Percentiles rank a stretch among this genome's conserved stretches.
These are phyloP conservation scores for Vigna reflexopilosa DNA, from an alignment of 306 rosid species.

Conservation along the genomic window DNA sequence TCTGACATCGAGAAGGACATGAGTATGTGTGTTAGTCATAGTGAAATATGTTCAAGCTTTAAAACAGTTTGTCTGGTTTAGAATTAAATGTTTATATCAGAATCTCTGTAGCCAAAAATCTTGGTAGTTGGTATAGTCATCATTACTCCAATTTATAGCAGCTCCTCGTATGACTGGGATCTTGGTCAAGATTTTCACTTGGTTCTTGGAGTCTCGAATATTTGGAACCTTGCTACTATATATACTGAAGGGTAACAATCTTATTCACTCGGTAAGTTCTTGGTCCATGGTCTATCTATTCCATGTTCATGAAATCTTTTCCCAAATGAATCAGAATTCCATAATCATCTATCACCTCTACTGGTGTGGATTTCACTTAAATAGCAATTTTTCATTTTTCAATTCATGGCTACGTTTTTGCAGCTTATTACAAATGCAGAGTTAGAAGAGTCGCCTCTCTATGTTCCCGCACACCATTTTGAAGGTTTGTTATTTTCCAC, in stretches of 20 bases:
- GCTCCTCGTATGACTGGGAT: slow-evolving; percentile 94
- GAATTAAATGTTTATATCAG: slow-evolving; percentile 2
- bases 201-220: slow-evolving; percentile 72
- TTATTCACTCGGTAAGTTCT: slow-evolving; percentile 68
- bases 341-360: neutral
- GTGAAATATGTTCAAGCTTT: neutral
- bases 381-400: neutral
- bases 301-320: slow-evolving; percentile 10
- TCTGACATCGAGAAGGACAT: neutral
- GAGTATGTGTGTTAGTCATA: neutral
- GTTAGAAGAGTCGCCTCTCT: slow-evolving; percentile 75
- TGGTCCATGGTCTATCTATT: slow-evolving; percentile 13
- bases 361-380: neutral
- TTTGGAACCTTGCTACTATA: slow-evolving; percentile 60
- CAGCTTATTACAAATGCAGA: slow-evolving; percentile 85
- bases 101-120: neutral
- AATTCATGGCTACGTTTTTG: slow-evolving; percentile 27
- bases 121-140: neutral
- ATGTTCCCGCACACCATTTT: slow-evolving; percentile 70
- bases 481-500: slow-evolving; percentile 59
- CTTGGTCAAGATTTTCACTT: slow-evolving; percentile 70
- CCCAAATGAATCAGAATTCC: neutral
- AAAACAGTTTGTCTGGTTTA: neutral
- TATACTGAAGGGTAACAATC: slow-evolving; percentile 72
- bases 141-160: slow-evolving; percentile 35